These are phyloP conservation scores for Fusarium sp. DNA, from an alignment of 2,329 filamentous ascomycete species.

Conservation along the genomic window DNA sequence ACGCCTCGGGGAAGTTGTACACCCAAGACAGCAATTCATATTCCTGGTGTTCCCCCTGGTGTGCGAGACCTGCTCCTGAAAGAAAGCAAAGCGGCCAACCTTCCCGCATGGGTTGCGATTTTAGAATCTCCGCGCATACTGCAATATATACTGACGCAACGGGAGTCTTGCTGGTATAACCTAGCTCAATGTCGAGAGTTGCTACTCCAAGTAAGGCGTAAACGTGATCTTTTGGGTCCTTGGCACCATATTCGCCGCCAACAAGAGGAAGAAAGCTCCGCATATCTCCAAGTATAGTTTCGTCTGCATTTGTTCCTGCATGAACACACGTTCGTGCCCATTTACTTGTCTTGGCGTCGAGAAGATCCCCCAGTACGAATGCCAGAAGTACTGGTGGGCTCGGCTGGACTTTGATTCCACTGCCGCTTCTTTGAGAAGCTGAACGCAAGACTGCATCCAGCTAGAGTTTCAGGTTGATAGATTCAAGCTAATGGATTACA, in stretches of 20 bases:
- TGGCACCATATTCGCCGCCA: background rate
- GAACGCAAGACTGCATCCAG: background rate
- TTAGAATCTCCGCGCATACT: background rate
- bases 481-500: background rate
- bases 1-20: background rate
- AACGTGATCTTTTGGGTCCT: background rate
- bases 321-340: background rate
- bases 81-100: background rate
- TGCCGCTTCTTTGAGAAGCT: background rate
- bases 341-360: background rate
- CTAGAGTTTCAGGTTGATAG: background rate
- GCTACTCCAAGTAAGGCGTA: background rate
- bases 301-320: rapidly evolving
- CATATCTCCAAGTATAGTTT: rapidly evolving
- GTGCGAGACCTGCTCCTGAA: background rate
- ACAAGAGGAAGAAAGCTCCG: background rate
- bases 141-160: background rate
- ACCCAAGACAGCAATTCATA: slow-evolving; percentile 4
- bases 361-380: background rate
- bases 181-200: background rate
- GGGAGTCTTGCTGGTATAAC: background rate
- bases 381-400: background rate
- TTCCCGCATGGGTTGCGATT: rapidly evolving
- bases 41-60: rapidly evolving
- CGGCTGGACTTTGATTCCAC: too few relatives aligned